These are phyloP conservation scores for Megacollybia marginata DNA, from an alignment of 768 basidiomycete genomes.

Conservation along the genomic window DNA sequence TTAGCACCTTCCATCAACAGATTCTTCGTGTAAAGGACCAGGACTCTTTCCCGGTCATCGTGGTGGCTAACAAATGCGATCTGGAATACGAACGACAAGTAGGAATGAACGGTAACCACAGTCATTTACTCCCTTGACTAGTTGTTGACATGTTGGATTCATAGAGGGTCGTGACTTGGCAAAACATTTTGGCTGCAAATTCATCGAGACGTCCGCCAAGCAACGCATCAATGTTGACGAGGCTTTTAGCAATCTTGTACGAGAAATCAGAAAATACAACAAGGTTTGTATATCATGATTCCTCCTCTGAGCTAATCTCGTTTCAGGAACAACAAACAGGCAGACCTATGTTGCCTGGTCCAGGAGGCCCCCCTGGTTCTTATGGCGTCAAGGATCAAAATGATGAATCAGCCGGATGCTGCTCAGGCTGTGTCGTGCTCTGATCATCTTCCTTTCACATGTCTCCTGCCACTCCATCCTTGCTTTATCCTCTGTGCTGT, in stretches of 20 bases:
- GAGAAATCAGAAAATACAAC: slow-evolving; percentile 91
- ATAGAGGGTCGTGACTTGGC: slow-evolving; percentile 96
- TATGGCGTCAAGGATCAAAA: slow-evolving; percentile 41
- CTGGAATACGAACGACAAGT: slow-evolving; percentile 95
- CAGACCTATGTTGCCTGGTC: slow-evolving; percentile 50
- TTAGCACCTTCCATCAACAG: slow-evolving; percentile 92
- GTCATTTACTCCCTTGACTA: neutral
- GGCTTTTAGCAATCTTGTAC: slow-evolving; percentile 87
- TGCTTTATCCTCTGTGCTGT: slow-evolving; percentile 5
- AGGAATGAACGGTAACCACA: slow-evolving; percentile 79
- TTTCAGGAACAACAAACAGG: slow-evolving; percentile 71
- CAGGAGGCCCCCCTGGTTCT: slow-evolving; percentile 35
- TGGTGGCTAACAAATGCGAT: slow-evolving; percentile 98
- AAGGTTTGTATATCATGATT: slow-evolving; percentile 43
- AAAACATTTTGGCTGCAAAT: slow-evolving; percentile 89
- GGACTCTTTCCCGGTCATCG: slow-evolving; percentile 90
- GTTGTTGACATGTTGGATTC: neutral
- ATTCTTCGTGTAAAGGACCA: slow-evolving; percentile 96
- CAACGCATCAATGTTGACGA: slow-evolving; percentile 96
- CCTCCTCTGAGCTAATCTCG: slow-evolving; percentile 12
- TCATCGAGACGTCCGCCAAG: slow-evolving; percentile 95
- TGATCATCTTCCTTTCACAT: slow-evolving; percentile 7
- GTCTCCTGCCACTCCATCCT: slow-evolving; percentile 8
- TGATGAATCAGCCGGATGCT: slow-evolving; percentile 56
- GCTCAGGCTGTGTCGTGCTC: slow-evolving; percentile 60